Evolutionary conservation across 148 eudicot genomes (phyloP).

Genomic region (Mesembryanthemum crystallinum): DNA sequence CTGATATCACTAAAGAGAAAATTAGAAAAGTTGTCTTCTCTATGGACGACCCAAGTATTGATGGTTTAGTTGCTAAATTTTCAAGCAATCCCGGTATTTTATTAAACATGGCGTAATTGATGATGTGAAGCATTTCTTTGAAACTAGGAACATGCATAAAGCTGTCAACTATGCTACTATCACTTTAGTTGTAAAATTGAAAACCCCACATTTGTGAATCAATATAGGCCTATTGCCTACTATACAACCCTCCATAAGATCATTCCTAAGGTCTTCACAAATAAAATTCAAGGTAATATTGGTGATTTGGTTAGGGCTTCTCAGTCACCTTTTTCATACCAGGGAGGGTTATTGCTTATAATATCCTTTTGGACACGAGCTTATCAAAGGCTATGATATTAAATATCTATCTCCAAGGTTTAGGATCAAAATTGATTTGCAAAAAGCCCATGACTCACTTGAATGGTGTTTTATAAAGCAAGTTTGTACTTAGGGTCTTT

Average conservation of each 20-base stretch:
- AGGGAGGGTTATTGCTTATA: neutral
- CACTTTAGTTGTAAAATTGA: neutral
- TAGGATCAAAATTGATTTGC: neutral
- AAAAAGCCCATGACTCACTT: neutral
- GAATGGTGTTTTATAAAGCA: neutral
- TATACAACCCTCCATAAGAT: too few relatives aligned
- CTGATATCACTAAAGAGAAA: neutral
- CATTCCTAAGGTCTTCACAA: neutral
- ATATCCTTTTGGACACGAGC: neutral
- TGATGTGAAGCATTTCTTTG: neutral
- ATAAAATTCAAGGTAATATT: neutral
- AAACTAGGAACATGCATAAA: neutral
- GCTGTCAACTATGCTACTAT: neutral
- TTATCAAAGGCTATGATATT: neutral
- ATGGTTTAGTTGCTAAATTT: neutral
- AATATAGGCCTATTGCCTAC: too few relatives aligned
- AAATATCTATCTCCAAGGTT: neutral
- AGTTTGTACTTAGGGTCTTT: neutral
- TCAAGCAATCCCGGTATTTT: neutral
- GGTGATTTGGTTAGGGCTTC: neutral
- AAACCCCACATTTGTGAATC: too few relatives aligned
- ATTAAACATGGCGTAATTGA: neutral
- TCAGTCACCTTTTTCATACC: neutral
- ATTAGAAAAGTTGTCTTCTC: neutral
- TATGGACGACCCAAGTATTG: neutral